Conservation (phyloP, 495 filamentous ascomycete genomes). For the Aspergillus nidulans region DNA sequence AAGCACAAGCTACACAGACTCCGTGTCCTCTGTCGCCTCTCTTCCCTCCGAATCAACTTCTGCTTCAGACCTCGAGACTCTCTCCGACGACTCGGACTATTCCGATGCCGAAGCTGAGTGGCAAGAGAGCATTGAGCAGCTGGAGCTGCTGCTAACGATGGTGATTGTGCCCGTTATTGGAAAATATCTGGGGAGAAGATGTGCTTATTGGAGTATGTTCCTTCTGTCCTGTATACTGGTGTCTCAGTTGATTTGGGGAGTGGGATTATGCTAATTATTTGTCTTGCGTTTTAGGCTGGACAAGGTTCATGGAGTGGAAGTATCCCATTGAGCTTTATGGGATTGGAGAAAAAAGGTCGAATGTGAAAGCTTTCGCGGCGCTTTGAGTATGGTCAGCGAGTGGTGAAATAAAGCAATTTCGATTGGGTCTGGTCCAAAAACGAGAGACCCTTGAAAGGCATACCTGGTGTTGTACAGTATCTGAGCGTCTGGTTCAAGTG, state of each 20-base stretch:
- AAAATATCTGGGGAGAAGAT: conserved; percentile 88
- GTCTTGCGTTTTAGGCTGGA: conserved; percentile 53
- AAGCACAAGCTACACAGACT: conserved; percentile 27
- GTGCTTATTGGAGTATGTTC: conserved; percentile 89
- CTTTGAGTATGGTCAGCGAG: conserved; percentile 45
- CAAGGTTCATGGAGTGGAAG: conserved; percentile 72
- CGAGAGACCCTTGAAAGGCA: background rate
- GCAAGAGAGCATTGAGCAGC: conserved; percentile 86
- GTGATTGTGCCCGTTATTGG: conserved; percentile 88
- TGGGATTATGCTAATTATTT: background rate
- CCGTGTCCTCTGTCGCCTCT: conserved; percentile 69
- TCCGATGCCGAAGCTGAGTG: conserved; percentile 90
- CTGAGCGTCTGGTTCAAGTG: background rate
- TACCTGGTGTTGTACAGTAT: background rate
- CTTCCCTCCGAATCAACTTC: conserved; percentile 69
- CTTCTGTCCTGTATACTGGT: background rate
- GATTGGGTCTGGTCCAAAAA: background rate
- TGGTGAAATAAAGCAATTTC: background rate
- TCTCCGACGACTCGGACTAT: conserved; percentile 34
- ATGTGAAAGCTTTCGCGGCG: conserved; percentile 63
- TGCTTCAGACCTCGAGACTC: conserved; percentile 52
- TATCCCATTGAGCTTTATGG: conserved; percentile 64
- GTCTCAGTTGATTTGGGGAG: background rate
- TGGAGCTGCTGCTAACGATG: conserved; percentile 89
- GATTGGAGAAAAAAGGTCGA: conserved; percentile 51